Evolutionary conservation across 2,329 filamentous ascomycete species (phyloP).

Genomic region (Exophiala phaeomuriformis): DNA sequence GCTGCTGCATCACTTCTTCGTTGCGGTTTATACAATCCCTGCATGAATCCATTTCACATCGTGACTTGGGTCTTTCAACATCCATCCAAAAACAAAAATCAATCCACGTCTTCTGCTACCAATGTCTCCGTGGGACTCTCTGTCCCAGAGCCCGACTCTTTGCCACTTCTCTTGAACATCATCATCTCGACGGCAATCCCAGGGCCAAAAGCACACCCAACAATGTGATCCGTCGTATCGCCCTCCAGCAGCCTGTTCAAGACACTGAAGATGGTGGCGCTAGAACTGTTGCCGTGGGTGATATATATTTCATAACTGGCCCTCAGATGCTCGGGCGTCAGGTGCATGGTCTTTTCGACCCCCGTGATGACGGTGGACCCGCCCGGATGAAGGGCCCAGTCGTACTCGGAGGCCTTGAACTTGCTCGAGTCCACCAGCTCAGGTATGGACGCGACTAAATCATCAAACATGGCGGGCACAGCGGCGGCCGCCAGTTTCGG

Average conservation of each 20-base stretch:
- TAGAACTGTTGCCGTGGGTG: conserved; percentile 61
- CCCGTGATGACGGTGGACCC: conserved; percentile 60
- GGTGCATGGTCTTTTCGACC: conserved; percentile 51
- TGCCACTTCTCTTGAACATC: conserved; percentile 42
- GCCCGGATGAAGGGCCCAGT: conserved; percentile 68
- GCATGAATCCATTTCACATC: neutral
- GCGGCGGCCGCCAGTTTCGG: conserved; percentile 49
- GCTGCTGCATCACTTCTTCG: conserved; percentile 13
- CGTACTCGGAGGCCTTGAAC: conserved; percentile 51
- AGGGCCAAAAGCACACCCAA: conserved; percentile 63
- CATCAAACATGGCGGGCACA: conserved; percentile 49
- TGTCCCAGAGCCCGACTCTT: conserved; percentile 14
- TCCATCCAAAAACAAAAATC: neutral
- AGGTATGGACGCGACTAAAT: conserved; percentile 46
- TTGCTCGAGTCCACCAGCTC: conserved; percentile 32
- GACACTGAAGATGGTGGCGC: conserved; percentile 61
- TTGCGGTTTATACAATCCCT: conserved; percentile 1
- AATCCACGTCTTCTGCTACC: conserved; percentile 26
- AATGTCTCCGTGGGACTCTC: conserved; percentile 24
- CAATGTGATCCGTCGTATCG: conserved; percentile 45
- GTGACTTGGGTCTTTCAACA: neutral
- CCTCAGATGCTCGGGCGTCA: conserved; percentile 56
- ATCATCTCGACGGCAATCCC: conserved; percentile 63
- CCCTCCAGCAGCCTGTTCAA: conserved; percentile 51
- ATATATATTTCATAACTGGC: conserved; percentile 65